Evolutionary conservation across 257 asterid species (phyloP).

Genomic region (Lantana camara): DNA sequence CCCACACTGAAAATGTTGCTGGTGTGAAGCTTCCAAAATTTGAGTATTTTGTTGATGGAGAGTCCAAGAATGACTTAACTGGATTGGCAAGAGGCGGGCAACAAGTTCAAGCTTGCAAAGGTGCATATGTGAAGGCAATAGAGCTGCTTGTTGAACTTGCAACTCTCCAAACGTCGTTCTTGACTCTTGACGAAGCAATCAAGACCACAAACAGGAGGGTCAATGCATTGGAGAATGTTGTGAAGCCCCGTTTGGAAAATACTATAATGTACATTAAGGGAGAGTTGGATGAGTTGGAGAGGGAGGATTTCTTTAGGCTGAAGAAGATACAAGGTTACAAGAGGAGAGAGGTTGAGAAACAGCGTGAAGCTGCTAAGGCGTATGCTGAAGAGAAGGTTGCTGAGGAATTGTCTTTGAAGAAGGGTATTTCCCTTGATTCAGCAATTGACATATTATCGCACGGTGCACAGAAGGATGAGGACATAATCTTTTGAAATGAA

Average conservation of each 20-base stretch:
- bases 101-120: constrained; percentile 54
- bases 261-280: constrained; percentile 57
- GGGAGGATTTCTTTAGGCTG: constrained; percentile 59
- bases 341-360: constrained; percentile 50
- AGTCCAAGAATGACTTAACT: constrained; percentile 49
- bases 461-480: constrained; percentile 42
- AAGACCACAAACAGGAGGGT: constrained; percentile 69
- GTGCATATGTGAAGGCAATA: constrained; percentile 51
- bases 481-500: constrained; percentile 48
- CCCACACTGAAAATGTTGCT: constrained; percentile 51
- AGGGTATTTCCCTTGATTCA: constrained; percentile 39
- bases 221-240: constrained; percentile 58
- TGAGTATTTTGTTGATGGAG: constrained; percentile 47
- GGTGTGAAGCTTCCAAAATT: constrained; percentile 62
- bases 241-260: constrained; percentile 54
- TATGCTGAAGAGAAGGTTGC: constrained; percentile 45
- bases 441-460: constrained; percentile 40
- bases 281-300: constrained; percentile 52
- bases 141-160: constrained; percentile 62
- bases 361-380: constrained; percentile 46
- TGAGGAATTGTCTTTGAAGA: constrained; percentile 45
- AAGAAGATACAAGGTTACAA: constrained; percentile 54
- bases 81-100: constrained; percentile 63
- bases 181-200: constrained; percentile 65
- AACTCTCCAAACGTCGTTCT: constrained; percentile 51